phyloP scores from a whole-genome alignment of 1,284 basidiomycete genomes.

The Ceratobasidium sp. region DNA sequence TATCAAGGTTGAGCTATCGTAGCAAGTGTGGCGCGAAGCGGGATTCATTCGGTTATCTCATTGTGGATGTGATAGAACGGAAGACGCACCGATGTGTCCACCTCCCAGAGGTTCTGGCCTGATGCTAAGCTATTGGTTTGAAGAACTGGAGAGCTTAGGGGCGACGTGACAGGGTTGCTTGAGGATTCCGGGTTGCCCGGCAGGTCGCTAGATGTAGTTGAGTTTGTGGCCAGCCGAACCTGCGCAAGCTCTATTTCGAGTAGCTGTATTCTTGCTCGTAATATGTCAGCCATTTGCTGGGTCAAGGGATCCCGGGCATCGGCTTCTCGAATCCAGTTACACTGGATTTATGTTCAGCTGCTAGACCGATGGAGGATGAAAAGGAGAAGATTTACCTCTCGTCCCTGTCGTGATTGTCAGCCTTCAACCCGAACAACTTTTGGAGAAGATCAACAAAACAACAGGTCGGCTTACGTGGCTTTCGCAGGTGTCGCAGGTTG shows the following conservation, averaged over 20 bases:
- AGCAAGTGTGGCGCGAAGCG: not conserved
- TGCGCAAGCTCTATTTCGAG: slow-evolving; percentile 25
- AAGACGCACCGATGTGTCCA: not conserved
- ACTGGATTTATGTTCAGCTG: not conserved
- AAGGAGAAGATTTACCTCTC: slow-evolving; percentile 24
- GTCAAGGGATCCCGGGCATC: slow-evolving; percentile 12
- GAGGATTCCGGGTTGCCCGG: not conserved
- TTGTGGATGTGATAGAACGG: not conserved
- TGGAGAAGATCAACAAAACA: not conserved
- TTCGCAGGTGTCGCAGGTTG: slow-evolving; percentile 23
- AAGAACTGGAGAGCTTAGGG: not conserved
- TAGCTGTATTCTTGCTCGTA: slow-evolving; percentile 10
- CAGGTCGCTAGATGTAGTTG: not conserved
- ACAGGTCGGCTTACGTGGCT: slow-evolving; percentile 5
- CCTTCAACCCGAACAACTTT: not conserved
- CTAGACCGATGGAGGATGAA: not conserved
- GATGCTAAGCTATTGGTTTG: too few species aligned
- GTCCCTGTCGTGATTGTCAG: not conserved
- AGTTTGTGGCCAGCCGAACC: not conserved
- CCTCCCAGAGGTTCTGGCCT: not conserved
- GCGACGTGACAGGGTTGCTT: not conserved
- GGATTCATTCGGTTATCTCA: not conserved
- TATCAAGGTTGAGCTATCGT: not conserved
- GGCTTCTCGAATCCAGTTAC: slow-evolving; percentile 18
- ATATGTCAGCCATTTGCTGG: slow-evolving; percentile 24